These are phyloP conservation scores for Aspergillus kassunensis DNA, from an alignment of 495 filamentous ascomycete species.

Conservation along the genomic window DNA sequence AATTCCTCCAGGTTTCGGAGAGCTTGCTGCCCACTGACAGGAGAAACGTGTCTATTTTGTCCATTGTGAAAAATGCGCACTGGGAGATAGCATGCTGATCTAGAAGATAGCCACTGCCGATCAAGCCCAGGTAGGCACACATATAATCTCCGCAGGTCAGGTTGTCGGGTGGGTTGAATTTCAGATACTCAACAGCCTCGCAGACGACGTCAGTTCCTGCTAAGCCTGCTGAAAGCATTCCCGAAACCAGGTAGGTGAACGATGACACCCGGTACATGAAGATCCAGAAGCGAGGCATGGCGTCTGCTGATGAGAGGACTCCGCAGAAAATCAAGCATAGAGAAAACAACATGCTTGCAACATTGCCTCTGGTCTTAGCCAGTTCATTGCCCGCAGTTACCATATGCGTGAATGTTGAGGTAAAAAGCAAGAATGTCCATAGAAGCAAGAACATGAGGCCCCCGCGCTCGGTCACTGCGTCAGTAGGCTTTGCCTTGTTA, in stretches of 20 bases:
- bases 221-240: conserved; percentile 51
- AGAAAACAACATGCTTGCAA: conserved; percentile 59
- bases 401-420: conserved; percentile 64
- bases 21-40: conserved; percentile 29
- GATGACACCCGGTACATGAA: conserved; percentile 7
- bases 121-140: conserved; percentile 13
- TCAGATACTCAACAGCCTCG: conserved; percentile 49
- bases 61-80: conserved; percentile 36
- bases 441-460: conserved; percentile 57
- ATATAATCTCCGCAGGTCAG: conserved; percentile 32
- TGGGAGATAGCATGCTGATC: conserved; percentile 27
- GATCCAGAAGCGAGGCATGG: conserved; percentile 7
- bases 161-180: conserved; percentile 33
- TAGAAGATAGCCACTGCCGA: conserved; percentile 24
- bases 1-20: conserved; percentile 44
- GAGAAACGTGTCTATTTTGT: conserved; percentile 35
- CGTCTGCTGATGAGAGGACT: not conserved
- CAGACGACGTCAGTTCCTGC: conserved; percentile 53
- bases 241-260: conserved; percentile 38
- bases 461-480: conserved; percentile 46
- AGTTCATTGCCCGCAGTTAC: conserved; percentile 59
- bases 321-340: conserved; percentile 60
- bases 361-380: conserved; percentile 57
- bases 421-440: conserved; percentile 54
- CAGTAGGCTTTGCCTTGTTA: conserved; percentile 43